These are phyloP conservation scores for Microdochium trichocladiopsis DNA, from an alignment of 2,329 filamentous ascomycete genomes.

Conservation along the genomic window DNA sequence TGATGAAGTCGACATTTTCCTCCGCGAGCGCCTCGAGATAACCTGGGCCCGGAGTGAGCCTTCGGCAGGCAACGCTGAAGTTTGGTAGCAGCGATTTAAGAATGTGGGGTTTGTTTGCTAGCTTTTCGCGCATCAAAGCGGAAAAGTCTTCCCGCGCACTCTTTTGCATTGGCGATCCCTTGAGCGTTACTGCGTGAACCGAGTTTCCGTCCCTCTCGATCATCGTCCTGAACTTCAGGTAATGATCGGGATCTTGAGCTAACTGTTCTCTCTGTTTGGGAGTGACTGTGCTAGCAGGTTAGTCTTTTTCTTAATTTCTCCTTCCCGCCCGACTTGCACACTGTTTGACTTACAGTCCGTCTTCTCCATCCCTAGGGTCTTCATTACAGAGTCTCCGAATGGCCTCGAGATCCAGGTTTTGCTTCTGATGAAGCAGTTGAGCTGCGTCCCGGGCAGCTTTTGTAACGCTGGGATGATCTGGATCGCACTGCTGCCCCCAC, in stretches of 20 bases:
- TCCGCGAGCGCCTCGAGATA: conserved; percentile 36
- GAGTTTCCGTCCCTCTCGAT: conserved; percentile 35
- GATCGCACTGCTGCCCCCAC: conserved; percentile 44
- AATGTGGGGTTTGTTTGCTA: conserved; percentile 35
- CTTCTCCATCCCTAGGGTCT: conserved; percentile 28
- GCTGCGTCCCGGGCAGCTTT: conserved; percentile 28
- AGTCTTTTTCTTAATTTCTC: conserved; percentile 1
- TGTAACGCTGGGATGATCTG: conserved; percentile 45
- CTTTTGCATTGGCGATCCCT: conserved; percentile 27
- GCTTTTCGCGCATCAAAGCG: conserved; percentile 28
- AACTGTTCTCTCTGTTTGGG: conserved; percentile 29
- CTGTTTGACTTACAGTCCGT: conserved; percentile 25
- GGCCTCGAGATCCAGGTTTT: conserved; percentile 42
- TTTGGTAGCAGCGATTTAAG: conserved; percentile 32
- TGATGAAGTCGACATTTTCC: conserved; percentile 31
- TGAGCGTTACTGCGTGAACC: conserved; percentile 31
- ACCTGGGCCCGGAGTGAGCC: conserved; percentile 35
- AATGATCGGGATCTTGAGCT: conserved; percentile 25
- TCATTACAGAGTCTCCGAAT: conserved; percentile 37
- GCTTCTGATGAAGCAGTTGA: conserved; percentile 40
- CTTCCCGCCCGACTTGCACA: not conserved
- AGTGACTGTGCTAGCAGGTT: conserved; percentile 19
- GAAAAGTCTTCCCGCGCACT: conserved; percentile 20
- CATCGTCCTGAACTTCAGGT: conserved; percentile 32
- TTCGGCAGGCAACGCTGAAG: conserved; percentile 34